Percentiles rank a stretch among this genome's conserved stretches.
These are phyloP conservation scores for Phytopythium sindhum DNA, from an alignment of 352 stramenopile species.

Conservation along the genomic window DNA sequence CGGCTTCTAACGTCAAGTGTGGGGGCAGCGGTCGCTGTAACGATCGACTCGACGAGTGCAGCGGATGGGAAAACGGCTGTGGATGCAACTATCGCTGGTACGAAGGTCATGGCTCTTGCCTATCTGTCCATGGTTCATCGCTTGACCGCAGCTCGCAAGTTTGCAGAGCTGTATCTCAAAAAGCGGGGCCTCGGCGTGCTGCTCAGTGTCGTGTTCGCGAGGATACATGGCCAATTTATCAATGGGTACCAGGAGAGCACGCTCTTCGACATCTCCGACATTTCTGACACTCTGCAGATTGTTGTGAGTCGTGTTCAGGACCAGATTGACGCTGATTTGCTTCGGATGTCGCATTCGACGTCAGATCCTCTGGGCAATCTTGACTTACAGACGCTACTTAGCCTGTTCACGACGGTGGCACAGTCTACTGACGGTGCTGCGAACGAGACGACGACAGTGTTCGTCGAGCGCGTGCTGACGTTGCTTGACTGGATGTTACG, in stretches of 20 bases:
- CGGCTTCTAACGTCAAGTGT: not conserved
- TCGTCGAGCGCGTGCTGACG: conserved; percentile 23
- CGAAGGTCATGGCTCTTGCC: not conserved
- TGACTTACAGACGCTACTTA: conserved; percentile 20
- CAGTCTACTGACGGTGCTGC: not conserved
- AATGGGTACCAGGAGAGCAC: conserved; percentile 45
- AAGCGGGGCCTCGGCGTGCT: conserved; percentile 49
- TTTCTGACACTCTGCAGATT: conserved; percentile 35
- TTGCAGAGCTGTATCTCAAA: conserved; percentile 47
- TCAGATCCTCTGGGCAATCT: conserved; percentile 12
- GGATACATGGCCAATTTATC: conserved; percentile 26
- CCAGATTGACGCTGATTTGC: not conserved
- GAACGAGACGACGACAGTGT: not conserved
- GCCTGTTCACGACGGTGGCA: conserved; percentile 21
- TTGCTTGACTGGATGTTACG: conserved; percentile 32
- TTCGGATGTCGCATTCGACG: not conserved
- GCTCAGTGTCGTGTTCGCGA: conserved; percentile 32
- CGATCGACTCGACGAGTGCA: not conserved
- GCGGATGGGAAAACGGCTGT: not conserved
- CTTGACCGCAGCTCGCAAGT: conserved; percentile 25
- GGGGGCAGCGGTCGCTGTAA: not conserved
- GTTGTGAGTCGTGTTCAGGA: conserved; percentile 8
- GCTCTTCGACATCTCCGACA: conserved; percentile 21
- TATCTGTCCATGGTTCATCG: conserved; percentile 12
- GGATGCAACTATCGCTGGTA: not conserved